A percentile compares a stretch with the other conserved stretches of the same genome.
Evolutionary conservation across 805 yeast species (phyloP).

Genomic region (Ogataea paraovalis): DNA sequence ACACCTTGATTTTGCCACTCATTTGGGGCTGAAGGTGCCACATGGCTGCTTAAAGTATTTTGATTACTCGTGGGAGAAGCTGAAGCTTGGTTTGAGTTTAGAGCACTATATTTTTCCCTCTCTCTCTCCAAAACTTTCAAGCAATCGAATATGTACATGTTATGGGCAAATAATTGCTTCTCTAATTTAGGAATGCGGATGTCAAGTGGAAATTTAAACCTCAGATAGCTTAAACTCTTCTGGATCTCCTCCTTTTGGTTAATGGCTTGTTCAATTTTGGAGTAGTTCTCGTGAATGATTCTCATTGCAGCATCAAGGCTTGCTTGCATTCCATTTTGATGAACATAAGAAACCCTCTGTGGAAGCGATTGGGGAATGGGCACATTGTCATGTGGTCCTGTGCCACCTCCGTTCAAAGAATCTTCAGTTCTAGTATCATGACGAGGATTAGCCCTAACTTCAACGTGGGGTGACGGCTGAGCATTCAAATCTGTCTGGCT

Average conservation of each 20-base stretch:
- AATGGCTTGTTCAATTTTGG: not conserved
- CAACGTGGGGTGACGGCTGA: too few relatives aligned
- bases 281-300: not conserved
- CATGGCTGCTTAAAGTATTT: too few relatives aligned
- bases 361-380: too few relatives aligned
- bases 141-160: not conserved
- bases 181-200: not conserved
- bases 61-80: too few relatives aligned
- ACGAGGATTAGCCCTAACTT: too few relatives aligned
- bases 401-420: too few relatives aligned
- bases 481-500: too few relatives aligned
- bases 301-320: not conserved
- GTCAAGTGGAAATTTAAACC: not conserved
- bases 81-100: not conserved
- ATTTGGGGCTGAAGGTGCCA: too few relatives aligned
- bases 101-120: not conserved
- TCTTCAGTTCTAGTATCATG: too few relatives aligned
- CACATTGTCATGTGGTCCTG: too few relatives aligned
- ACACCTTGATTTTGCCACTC: too few relatives aligned
- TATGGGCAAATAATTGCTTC: not conserved
- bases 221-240: not conserved
- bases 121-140: not conserved
- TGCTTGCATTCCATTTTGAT: not conserved
- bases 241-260: not conserved
- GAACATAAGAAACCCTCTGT: too few relatives aligned